Evolutionary conservation across 2,329 filamentous ascomycete genomes (phyloP), one percentile per base, ranked within the genome.

Genomic region (Catunica adiposa): DNA sequence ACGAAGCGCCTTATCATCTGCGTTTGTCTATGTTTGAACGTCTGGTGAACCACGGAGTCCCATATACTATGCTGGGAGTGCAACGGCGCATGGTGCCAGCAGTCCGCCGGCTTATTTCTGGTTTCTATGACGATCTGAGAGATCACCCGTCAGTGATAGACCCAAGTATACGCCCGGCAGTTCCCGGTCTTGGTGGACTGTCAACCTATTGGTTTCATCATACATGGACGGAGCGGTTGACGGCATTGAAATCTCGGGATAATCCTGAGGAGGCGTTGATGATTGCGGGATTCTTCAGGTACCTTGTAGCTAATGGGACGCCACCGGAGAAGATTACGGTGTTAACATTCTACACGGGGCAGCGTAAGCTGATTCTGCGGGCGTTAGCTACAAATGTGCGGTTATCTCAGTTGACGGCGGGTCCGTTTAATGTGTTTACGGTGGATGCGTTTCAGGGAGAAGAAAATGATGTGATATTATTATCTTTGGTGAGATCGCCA

Each of bases 361-460:
- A 96, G 64, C 75, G 44, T 8, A 48, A n/a, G 22, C 8, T 48
- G 15, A 48, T 48, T 22, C 26, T 25, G 9, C 7, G 9, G 8
- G 3, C 11, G 22, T 48, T 48, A 25, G 22, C 7, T 4, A 48
- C 4, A 3, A 20, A 48, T 25, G 9, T 1, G 22, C 9, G 22
- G 44, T 15, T 48, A 5, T 9, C 44, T 22, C 17, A 22, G 20
- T 59, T 63, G 20, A 48, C 53, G 22, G 17, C 53, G 9, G 63
- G 64, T 5, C 66, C 64, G 1, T 67, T 62, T 63, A 83, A 83
- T 1, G 82, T 94, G 1, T 78, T 79, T 34, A 95, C 89, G 0
- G 86, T 96, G 0, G 89, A 95, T 63, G 86, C 84, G 0, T 95
- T 90, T 63, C 89, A 95, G 65, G 89, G 89, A 11, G 88, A 95